Base-by-base conservation (phyloP, 768 basidiomycete species). In the Tephrocybe rancida region DNA sequence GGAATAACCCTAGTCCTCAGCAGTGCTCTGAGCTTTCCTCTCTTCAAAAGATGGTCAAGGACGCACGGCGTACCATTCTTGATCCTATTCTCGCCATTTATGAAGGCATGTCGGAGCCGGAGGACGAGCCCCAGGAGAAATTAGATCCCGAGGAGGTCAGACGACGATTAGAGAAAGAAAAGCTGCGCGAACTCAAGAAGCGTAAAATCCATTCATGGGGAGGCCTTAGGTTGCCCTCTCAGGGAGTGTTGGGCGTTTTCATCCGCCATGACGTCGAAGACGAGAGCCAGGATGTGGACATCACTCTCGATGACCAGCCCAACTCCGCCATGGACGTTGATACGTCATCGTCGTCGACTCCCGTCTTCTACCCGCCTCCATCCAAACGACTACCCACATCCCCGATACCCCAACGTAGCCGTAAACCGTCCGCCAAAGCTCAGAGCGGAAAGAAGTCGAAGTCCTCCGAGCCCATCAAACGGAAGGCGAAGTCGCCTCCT, bases 231-330 rank as follows among this genome's bases (percentile, higher is more conserved):
- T 63, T 73, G 46, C 58, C 64, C 8, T 60, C 55, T 57, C 34
- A 69, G 54, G 61, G 64, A 16, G 53, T 50, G 34, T 58, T 59
- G 46, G 81, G 76, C 1, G 81, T 86, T 24, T 83, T 79, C 55
- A 73, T 85, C 32, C 76, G 83, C 13, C 70, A 73, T 25, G 85
- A 87, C 58, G 63, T 78, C 2, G 82, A 78, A 25, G 85, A 87
- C 52, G 85, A 87, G 63, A 85, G 77, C 50, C 74, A 70, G 43
- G 81, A 85, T 35, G 83, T 87, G 10, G 84, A 88, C 56, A 75
- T 86, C 27, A 75, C 71, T 5, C 55, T 70, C 22, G 74, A 71
- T 30, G 73, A 68, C 21, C 41, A 62, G 44, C 56, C 52, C 13
- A 45, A 56, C 21, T 19, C 39, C 18, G 18, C 39, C 11, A 22